phyloP scores from a whole-genome alignment of 306 rosid genomes.

The Cucurbita maxima region DNA sequence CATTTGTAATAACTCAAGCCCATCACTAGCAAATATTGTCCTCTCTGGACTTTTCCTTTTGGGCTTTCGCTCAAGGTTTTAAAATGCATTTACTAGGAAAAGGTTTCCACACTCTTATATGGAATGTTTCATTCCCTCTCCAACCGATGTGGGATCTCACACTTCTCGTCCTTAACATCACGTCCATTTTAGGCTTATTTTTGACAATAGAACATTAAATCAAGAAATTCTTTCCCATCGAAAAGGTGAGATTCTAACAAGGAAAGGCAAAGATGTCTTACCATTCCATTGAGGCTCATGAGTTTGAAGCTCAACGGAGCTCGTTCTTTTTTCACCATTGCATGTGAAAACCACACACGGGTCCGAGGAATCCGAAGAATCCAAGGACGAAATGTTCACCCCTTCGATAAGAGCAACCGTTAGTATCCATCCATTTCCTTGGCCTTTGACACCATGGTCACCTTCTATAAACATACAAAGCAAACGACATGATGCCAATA shows the following conservation, averaged over 20 bases:
- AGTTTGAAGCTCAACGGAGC: conserved; percentile 80
- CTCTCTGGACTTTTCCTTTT: no score
- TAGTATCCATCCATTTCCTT: conserved; percentile 87
- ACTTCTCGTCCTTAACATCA: neutral
- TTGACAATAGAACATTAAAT: neutral
- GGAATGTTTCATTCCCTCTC: no score
- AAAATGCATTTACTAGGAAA: no score
- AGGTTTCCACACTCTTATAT: no score
- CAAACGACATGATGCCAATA: neutral
- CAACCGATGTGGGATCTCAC: no score
- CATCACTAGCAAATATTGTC: no score
- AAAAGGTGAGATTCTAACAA: neutral
- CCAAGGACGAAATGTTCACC: conserved; percentile 44
- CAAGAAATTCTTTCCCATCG: neutral
- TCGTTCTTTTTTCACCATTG: conserved; percentile 77
- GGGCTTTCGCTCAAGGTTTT: no score
- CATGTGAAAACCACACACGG: conserved; percentile 79
- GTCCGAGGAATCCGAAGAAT: conserved; percentile 40
- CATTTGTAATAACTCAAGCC: no score
- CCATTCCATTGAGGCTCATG: conserved; percentile 82
- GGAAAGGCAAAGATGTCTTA: conserved; percentile 11
- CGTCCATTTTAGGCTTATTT: neutral
- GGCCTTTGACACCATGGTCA: conserved; percentile 72
- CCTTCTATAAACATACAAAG: conserved; percentile 27
- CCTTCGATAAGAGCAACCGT: conserved; percentile 79